Evolutionary conservation across 495 filamentous ascomycete species (phyloP), one percentile per base, ranked within the genome.

Genomic region (Penicillium bialowiezense): DNA sequence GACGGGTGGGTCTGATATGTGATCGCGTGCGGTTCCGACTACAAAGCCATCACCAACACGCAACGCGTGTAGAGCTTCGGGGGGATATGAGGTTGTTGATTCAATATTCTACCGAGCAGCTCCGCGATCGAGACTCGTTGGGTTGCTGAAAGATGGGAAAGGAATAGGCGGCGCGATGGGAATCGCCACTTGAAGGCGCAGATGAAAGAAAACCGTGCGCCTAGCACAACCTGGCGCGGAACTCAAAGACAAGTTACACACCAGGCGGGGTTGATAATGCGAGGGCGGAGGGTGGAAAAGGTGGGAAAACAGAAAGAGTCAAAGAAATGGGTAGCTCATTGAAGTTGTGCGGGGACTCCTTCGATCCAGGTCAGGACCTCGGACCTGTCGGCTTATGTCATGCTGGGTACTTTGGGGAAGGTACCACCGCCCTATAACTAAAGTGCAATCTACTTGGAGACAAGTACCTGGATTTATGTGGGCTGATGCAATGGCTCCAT

Each of bases 1-100:
- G 34, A 40, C 34, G 54, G 15, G 44, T 43, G 46, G 29, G 50
- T 41, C 40, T 48, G 47, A 35, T 55, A 29, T 31, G 31, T 59
- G 50, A 60, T 64, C 58, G 66, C 58, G 63, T 61, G 52, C 56
- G 52, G 41, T 36, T 51, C 45, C 26, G 59, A 56, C 55, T 70
- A 68, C 36, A 59, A 50, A 54, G 62, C 67, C 69, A 72, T 70
- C 40, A 57, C 67, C 62, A 35, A 55, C 49, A 64, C 55, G 54
- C 51, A 54, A 61, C 60, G 60, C 54, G 60, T 54, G 53, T 23
- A 34, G n/a, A 50, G 17, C 9, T 15, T 31, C 12, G 21, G 15
- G 13, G 15, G 23, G 13, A 14, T 18, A 23, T 9, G 32, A 31
- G 14, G 28, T 14, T 15, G 20, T 17, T 10, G 19, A 7, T 10